Conservation (phyloP, 495 filamentous ascomycete species). For the Penicillium crystallinum region DNA sequence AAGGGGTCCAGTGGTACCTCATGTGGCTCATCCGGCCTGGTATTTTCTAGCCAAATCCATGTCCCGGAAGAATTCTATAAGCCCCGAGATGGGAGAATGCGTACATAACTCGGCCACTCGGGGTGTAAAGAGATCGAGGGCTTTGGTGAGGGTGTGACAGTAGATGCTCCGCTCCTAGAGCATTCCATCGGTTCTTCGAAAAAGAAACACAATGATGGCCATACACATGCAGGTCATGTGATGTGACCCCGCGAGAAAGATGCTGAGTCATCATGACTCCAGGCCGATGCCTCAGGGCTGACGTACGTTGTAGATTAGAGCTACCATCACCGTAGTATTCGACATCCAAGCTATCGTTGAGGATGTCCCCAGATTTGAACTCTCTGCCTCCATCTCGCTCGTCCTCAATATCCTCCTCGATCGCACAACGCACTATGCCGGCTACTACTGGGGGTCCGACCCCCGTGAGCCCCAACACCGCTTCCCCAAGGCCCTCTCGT, state of each 20-base stretch:
- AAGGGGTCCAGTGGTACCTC: neutral
- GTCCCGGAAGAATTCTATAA: neutral
- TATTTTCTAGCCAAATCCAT: neutral
- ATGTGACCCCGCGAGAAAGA: neutral
- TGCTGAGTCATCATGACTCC: constrained; percentile 8
- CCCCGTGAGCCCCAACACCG: constrained; percentile 33
- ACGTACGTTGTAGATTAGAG: constrained; percentile 2
- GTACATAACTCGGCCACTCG: neutral
- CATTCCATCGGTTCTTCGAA: neutral
- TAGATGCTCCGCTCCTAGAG: neutral
- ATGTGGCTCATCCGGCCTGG: neutral
- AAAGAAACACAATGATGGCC: neutral
- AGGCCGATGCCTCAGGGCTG: neutral
- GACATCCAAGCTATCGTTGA: neutral
- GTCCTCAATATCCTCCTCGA: constrained; percentile 37
- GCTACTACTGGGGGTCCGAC: constrained; percentile 21
- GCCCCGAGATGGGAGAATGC: neutral
- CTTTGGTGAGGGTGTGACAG: neutral
- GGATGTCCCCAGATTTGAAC: constrained; percentile 69
- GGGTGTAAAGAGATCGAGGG: neutral
- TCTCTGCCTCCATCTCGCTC: constrained; percentile 62
- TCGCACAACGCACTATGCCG: constrained; percentile 27
- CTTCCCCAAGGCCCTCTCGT: constrained; percentile 45
- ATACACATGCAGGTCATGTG: neutral
- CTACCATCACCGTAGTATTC: neutral